phyloP scores from a whole-genome alignment of 1,139 yeast genomes.

The Nakaseomyces delphensis region DNA sequence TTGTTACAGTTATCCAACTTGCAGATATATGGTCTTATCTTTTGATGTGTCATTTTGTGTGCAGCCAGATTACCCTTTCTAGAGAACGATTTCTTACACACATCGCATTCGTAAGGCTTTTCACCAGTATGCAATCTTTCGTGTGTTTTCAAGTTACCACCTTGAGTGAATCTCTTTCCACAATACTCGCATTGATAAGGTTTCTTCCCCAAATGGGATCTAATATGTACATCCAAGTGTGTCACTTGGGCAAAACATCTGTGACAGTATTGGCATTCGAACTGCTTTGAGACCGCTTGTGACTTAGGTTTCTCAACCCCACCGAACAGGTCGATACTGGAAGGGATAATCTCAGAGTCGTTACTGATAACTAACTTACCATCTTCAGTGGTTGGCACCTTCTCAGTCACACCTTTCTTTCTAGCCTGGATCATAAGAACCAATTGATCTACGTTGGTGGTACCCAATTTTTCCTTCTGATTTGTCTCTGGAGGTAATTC shows the following conservation, averaged over 20 bases:
- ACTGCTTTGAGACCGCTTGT: constrained; percentile 41
- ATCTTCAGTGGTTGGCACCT: constrained; percentile 54
- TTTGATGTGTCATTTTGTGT: constrained; percentile 73
- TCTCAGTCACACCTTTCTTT: constrained; percentile 60
- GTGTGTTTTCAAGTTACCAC: constrained; percentile 87
- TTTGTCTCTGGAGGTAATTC: constrained; percentile 26
- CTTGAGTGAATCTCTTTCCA: constrained; percentile 79
- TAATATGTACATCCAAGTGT: constrained; percentile 67
- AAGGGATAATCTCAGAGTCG: constrained; percentile 40
- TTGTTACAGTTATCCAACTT: constrained; percentile 75
- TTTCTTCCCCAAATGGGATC: constrained; percentile 71
- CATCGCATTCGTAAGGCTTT: constrained; percentile 71
- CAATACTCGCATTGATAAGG: constrained; percentile 76
- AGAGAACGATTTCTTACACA: constrained; percentile 71
- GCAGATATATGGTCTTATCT: constrained; percentile 72
- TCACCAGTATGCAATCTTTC: constrained; percentile 86
- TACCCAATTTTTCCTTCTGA: constrained; percentile 66
- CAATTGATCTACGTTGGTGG: constrained; percentile 80
- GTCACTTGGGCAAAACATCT: constrained; percentile 67
- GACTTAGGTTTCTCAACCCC: constrained; percentile 65
- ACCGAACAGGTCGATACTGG: constrained; percentile 62
- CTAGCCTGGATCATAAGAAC: constrained; percentile 88
- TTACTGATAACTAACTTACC: constrained; percentile 35
- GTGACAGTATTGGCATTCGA: constrained; percentile 64
- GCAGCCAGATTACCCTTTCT: constrained; percentile 88